phyloP scores from a whole-genome alignment of 2,329 filamentous ascomycete species.

The Xylaria sp. region DNA sequence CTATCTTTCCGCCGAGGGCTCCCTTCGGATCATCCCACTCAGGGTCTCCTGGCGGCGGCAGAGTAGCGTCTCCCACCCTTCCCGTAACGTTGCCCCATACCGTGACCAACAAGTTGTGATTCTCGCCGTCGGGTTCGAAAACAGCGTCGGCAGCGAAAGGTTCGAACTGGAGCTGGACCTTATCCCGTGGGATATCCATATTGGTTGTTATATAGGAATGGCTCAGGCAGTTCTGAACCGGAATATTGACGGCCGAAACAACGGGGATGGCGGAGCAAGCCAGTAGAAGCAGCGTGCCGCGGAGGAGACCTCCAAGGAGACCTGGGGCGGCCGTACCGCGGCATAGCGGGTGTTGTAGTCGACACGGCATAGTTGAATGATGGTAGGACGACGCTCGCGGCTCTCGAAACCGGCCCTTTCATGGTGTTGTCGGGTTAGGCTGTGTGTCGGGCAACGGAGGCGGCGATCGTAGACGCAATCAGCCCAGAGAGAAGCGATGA shows the following conservation, averaged over 20 bases:
- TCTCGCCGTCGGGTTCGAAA: constrained; percentile 71
- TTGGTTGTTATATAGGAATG: constrained; percentile 66
- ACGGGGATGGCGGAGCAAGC: constrained; percentile 55
- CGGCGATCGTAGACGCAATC: constrained; percentile 36
- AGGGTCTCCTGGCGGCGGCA: constrained; percentile 69
- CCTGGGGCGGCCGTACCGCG: constrained; percentile 5
- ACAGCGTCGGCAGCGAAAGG: constrained; percentile 79
- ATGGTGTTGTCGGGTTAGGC: constrained; percentile 41
- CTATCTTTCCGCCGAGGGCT: constrained; percentile 80
- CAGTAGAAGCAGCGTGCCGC: constrained; percentile 52
- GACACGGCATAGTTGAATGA: constrained; percentile 27
- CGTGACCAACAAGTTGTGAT: constrained; percentile 77
- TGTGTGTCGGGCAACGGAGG: constrained; percentile 20
- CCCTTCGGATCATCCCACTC: constrained; percentile 65
- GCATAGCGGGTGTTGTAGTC: constrained; percentile 22
- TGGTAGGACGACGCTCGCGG: constrained; percentile 30
- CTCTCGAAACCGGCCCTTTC: constrained; percentile 39
- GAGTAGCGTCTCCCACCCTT: constrained; percentile 63
- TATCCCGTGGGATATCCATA: constrained; percentile 48
- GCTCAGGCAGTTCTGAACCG: constrained; percentile 86
- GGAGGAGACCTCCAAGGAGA: constrained; percentile 27
- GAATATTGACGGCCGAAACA: constrained; percentile 72
- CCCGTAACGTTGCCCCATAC: constrained; percentile 94
- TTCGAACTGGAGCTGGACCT: constrained; percentile 79
- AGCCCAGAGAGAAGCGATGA: constrained; percentile 37